phyloP scores from a whole-genome alignment of 2,329 filamentous ascomycete species.

The Chaetomium sp. region DNA sequence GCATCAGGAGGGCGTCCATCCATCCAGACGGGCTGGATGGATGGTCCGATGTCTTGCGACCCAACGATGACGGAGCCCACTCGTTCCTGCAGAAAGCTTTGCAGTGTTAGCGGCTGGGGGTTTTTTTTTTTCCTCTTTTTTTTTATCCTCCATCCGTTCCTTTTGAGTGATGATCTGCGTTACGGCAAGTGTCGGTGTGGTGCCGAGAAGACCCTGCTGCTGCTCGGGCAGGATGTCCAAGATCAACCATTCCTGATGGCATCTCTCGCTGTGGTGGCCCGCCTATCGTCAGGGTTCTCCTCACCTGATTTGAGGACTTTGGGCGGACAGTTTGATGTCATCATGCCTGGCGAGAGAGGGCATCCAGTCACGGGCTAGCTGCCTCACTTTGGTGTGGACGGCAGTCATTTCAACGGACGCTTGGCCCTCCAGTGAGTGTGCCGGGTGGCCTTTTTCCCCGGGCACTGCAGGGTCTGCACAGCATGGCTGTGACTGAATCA shows the following conservation, averaged over 20 bases:
- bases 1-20: background rate
- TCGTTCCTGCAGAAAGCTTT: constrained; percentile 22
- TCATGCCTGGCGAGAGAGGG: background rate
- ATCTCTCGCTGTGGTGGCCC: background rate
- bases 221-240: background rate
- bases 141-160: background rate
- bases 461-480: constrained; percentile 10
- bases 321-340: background rate
- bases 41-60: constrained; percentile 16
- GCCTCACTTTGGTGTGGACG: background rate
- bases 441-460: background rate
- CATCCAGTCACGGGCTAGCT: background rate
- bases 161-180: constrained; percentile 6
- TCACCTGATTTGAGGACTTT: background rate
- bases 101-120: background rate
- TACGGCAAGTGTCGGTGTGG: constrained; percentile 15
- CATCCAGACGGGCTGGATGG: background rate
- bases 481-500: constrained; percentile 8
- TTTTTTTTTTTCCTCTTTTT: background rate
- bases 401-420: constrained; percentile 1
- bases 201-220: background rate
- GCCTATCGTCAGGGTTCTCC: background rate
- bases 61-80: constrained; percentile 13
- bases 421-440: constrained; percentile 8
- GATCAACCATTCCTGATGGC: background rate